Percentiles rank a stretch among this genome's conserved stretches.
These are phyloP conservation scores for Vitis rotundifolia DNA, from an alignment of 164 flowering plant genomes.

Conservation along the genomic window DNA sequence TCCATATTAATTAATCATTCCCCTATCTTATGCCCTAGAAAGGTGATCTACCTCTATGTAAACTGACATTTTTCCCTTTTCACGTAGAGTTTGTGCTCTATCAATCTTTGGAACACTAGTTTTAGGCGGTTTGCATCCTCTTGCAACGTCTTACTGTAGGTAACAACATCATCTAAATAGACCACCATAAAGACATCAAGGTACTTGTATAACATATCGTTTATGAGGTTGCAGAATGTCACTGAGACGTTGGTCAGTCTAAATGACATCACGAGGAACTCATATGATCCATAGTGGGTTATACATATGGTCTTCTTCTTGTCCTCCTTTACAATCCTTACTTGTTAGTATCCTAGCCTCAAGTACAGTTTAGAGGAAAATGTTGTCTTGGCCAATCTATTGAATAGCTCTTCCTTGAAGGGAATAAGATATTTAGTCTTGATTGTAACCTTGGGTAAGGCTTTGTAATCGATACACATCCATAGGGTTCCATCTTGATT, in stretches of 20 bases:
- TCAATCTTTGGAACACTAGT: background rate
- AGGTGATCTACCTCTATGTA: background rate
- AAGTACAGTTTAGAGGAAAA: too few relatives aligned
- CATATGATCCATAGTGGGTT: background rate
- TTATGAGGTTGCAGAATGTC: background rate
- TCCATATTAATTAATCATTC: too few relatives aligned
- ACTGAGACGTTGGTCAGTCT: background rate
- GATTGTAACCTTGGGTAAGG: background rate
- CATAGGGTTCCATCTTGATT: too few relatives aligned
- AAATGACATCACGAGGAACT: background rate
- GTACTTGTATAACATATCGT: background rate
- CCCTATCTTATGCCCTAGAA: background rate
- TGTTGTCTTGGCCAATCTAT: too few relatives aligned
- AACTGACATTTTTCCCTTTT: background rate
- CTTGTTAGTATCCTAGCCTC: too few relatives aligned
- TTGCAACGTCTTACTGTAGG: background rate
- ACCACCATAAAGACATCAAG: background rate
- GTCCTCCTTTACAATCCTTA: background rate
- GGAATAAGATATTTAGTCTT: background rate
- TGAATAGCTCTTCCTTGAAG: background rate
- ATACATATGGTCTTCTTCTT: background rate
- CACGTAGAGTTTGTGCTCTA: background rate
- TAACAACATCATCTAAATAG: background rate
- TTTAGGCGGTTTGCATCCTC: background rate
- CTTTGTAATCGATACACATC: background rate